These are phyloP conservation scores for Physocladia obscura DNA, from an alignment of 192 early-diverging fungal genomes.

Conservation along the genomic window DNA sequence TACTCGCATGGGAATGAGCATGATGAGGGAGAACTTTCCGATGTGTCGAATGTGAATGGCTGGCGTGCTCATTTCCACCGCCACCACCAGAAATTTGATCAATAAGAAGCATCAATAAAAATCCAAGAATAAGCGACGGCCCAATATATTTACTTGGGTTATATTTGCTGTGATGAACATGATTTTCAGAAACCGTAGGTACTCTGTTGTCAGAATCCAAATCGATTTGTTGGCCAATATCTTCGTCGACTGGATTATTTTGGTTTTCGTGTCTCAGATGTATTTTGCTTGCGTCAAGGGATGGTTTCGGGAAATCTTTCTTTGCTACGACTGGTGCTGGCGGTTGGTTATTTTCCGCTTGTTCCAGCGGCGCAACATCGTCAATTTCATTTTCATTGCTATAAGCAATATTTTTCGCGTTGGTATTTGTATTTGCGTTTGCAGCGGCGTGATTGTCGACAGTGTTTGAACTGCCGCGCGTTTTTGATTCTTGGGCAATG, in stretches of 20 bases:
- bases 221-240: too few species aligned
- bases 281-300: background rate
- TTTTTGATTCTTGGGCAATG: background rate
- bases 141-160: slow-evolving; percentile 69
- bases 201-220: too few species aligned
- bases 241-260: too few species aligned
- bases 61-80: slow-evolving; percentile 21
- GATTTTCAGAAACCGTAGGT: too few species aligned
- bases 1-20: slow-evolving; percentile 8
- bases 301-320: background rate
- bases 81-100: slow-evolving; percentile 63
- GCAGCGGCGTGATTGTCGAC: too few species aligned
- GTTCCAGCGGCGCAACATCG: too few species aligned
- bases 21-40: background rate
- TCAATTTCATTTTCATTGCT: too few species aligned
- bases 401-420: too few species aligned
- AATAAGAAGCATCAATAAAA: slow-evolving; percentile 86
- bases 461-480: too few species aligned
- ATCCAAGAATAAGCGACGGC: slow-evolving; percentile 76
- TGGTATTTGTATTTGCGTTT: too few species aligned
- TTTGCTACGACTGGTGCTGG: background rate
- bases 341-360: too few species aligned
- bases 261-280: too few species aligned
- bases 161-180: background rate
- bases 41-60: background rate